These are phyloP conservation scores for Arbutus unedo DNA, from an alignment of 148 eudicot genomes.

Conservation along the genomic window DNA sequence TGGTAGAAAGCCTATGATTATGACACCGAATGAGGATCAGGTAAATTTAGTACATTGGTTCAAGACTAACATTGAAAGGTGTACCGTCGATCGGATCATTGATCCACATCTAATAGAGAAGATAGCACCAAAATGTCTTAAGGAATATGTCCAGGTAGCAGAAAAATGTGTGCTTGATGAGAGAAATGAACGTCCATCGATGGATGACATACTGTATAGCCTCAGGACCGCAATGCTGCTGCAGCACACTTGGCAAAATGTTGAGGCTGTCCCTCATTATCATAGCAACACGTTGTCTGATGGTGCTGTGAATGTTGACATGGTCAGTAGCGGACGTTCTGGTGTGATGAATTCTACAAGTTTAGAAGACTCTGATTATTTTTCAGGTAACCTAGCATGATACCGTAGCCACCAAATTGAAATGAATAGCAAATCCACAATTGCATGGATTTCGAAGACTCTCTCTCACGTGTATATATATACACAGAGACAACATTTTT, in stretches of 20 bases:
- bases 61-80: conserved; percentile 2
- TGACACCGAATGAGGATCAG: background rate
- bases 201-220: conserved; percentile 11
- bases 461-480: too few species aligned
- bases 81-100: conserved; percentile 12
- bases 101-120: background rate
- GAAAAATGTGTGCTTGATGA: conserved; percentile 16
- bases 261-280: too few species aligned
- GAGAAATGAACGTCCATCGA: conserved; percentile 22
- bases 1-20: conserved; percentile 1
- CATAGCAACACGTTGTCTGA: background rate
- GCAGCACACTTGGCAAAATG: conserved; percentile 2
- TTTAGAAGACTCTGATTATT: background rate
- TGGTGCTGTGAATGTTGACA: background rate
- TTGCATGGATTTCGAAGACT: too few species aligned
- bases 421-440: too few species aligned
- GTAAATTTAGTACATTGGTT: conserved; percentile 15
- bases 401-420: too few species aligned
- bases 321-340: background rate
- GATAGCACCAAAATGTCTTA: conserved; percentile 11
- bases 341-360: background rate
- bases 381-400: background rate
- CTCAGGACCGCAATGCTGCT: conserved; percentile 17
- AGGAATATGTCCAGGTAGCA: conserved; percentile 9
- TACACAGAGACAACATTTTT: too few species aligned